Base-by-base conservation (phyloP, 257 asterid species). In the Knoxia roxburghii region DNA sequence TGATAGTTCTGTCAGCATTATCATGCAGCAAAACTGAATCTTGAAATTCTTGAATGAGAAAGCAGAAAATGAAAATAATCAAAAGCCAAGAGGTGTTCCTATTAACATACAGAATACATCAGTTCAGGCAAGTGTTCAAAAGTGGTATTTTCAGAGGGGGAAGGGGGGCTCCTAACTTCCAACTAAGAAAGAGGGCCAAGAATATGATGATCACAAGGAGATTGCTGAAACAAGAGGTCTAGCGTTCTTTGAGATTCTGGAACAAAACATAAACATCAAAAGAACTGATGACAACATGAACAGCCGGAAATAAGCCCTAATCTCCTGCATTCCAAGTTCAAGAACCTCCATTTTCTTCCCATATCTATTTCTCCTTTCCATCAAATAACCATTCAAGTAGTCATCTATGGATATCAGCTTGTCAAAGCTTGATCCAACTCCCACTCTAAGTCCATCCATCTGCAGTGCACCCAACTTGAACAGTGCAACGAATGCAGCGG, bases 261-360 rank as follows among this genome's bases (percentile, higher is more conserved):
- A 88, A 82, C 99, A 94, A 67, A 94, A 94, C 97, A 94, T 88
- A 84, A 88, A 94, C 84, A 90, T 50, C 83, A 90, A 75, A 26
- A 94, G 87, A 78, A 88, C 96, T 23, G 99, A 94, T 6, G 99
- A 94, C 61, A 94, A 72, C 86, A 90, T 73, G 82, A 94, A 90
- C 85, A 94, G 72, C 67, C 97, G 83, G 82, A 88, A 94, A 71
- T 94, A 94, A 15, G 99, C 79, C 60, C 97, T 74, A 32, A 90
- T 94, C 80, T 94, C 99, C 77, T 90, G 97, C 86, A 94, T 73
- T 64, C 99, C 99, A 29, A 90, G 88, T 63, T 90, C 99, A 65
- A 90, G 86, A 68, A 94, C 95, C 64, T 90, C 99, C 79, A 87
- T 75, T 82, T 94, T 94, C 82, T 94, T 90, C 62, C 88, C 95